Evolutionary conservation across 2,329 filamentous ascomycete species (phyloP).

Genomic region (Orbilia brochopaga): DNA sequence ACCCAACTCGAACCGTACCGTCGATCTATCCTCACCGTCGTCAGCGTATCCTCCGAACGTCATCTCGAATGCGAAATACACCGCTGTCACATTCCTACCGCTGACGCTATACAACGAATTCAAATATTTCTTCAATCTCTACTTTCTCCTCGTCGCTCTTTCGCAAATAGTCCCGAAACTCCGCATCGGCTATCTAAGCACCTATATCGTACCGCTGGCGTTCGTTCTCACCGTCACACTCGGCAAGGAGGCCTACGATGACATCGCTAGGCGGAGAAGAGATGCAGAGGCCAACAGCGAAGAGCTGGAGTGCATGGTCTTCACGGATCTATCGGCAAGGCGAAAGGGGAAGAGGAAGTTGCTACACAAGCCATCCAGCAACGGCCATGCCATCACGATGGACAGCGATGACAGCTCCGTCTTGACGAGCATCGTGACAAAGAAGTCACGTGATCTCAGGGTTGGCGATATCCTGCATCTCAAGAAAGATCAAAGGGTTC

Average conservation of each 20-base stretch:
- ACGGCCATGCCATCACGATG: slow-evolving; percentile 53
- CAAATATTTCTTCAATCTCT: slow-evolving; percentile 99
- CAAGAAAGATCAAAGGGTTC: slow-evolving; percentile 87
- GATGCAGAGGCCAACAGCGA: slow-evolving; percentile 96
- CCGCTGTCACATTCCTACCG: slow-evolving; percentile 89
- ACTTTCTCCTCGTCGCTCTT: slow-evolving; percentile 91
- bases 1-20: slow-evolving; percentile 67
- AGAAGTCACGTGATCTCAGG: slow-evolving; percentile 84
- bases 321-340: slow-evolving; percentile 49
- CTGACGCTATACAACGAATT: slow-evolving; percentile 98
- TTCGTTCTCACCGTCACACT: slow-evolving; percentile 92
- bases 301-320: slow-evolving; percentile 57
- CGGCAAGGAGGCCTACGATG: slow-evolving; percentile 93
- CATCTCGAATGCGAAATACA: slow-evolving; percentile 97
- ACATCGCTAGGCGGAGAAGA: slow-evolving; percentile 81
- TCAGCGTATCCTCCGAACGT: slow-evolving; percentile 80
- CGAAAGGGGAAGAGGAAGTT: slow-evolving; percentile 53
- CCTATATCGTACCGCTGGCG: slow-evolving; percentile 87
- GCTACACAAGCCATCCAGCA: slow-evolving; percentile 33
- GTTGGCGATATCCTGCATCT: slow-evolving; percentile 96
- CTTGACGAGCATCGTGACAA: slow-evolving; percentile 62
- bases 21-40: slow-evolving; percentile 31
- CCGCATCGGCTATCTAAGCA: slow-evolving; percentile 90
- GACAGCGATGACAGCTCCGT: slow-evolving; percentile 26
- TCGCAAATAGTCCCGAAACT: slow-evolving; percentile 90